These are phyloP conservation scores for Pythium angustatum DNA, from an alignment of 352 stramenopile species.

Conservation along the genomic window DNA sequence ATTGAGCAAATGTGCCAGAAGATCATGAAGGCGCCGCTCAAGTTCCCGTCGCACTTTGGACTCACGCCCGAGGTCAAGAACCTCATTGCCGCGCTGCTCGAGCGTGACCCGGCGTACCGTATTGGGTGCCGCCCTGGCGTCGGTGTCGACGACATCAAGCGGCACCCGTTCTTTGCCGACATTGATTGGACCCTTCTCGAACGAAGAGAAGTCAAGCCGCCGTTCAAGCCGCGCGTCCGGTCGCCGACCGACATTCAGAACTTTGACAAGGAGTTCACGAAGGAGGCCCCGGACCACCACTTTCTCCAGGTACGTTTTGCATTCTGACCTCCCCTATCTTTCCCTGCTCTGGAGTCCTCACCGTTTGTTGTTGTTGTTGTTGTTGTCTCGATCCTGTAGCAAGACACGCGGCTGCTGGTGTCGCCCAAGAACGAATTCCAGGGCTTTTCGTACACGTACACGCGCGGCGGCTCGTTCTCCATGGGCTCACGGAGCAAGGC, in stretches of 20 bases:
- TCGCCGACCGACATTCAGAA: slow-evolving; percentile 86
- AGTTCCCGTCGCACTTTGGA: slow-evolving; percentile 84
- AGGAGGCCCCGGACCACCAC: slow-evolving; percentile 73
- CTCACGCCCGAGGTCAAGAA: slow-evolving; percentile 75
- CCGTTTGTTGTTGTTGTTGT: too few relatives aligned
- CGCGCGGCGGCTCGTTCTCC: slow-evolving; percentile 28
- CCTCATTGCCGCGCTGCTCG: slow-evolving; percentile 74
- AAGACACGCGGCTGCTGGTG: slow-evolving; percentile 69
- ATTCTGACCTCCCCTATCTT: not conserved
- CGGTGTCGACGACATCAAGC: slow-evolving; percentile 74
- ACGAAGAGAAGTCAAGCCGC: slow-evolving; percentile 69
- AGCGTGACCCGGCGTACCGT: slow-evolving; percentile 69
- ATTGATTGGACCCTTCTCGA: slow-evolving; percentile 82
- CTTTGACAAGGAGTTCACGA: slow-evolving; percentile 89
- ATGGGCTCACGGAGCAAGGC: slow-evolving; percentile 23
- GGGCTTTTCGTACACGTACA: slow-evolving; percentile 78
- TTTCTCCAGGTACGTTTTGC: slow-evolving; percentile 49
- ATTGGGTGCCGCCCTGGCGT: slow-evolving; percentile 68
- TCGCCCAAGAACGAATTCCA: slow-evolving; percentile 88
- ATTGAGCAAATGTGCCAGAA: slow-evolving; percentile 91
- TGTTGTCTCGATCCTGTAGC: slow-evolving; percentile 34
- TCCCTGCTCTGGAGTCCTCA: slow-evolving; percentile 1
- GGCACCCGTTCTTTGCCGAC: slow-evolving; percentile 77
- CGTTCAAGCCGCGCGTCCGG: slow-evolving; percentile 84
- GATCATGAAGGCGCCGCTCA: slow-evolving; percentile 89